phyloP scores from a whole-genome alignment of 1,139 yeast species.

The Candida tunisiensis region DNA sequence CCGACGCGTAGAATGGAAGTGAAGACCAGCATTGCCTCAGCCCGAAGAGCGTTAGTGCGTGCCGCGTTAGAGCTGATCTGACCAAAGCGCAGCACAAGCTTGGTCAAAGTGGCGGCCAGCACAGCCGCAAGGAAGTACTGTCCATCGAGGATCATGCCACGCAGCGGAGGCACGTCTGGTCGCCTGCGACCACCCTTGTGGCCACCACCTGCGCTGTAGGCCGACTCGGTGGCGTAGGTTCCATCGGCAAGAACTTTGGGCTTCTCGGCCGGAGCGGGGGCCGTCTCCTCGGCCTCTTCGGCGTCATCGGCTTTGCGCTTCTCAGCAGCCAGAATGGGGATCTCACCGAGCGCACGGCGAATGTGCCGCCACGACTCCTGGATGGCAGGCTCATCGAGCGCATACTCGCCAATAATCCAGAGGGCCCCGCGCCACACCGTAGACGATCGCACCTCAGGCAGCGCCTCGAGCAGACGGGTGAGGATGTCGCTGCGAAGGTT shows the following conservation, averaged over 20 bases:
- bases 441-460: slow-evolving; percentile 64
- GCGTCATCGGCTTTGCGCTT: slow-evolving; percentile 23
- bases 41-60: slow-evolving; percentile 68
- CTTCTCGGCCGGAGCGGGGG: slow-evolving; percentile 18
- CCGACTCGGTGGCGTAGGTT: slow-evolving; percentile 93
- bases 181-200: slow-evolving; percentile 13
- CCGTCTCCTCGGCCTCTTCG: slow-evolving; percentile 10
- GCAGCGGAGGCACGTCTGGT: slow-evolving; percentile 45
- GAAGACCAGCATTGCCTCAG: slow-evolving; percentile 87
- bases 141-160: slow-evolving; percentile 70
- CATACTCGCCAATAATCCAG: slow-evolving; percentile 94
- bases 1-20: slow-evolving; percentile 87
- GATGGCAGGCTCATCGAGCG: slow-evolving; percentile 53
- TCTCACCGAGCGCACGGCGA: slow-evolving; percentile 73
- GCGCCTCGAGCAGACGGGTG: slow-evolving; percentile 40
- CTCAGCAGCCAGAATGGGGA: slow-evolving; percentile 75
- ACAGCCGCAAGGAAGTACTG: slow-evolving; percentile 88
- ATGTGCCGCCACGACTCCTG: slow-evolving; percentile 80
- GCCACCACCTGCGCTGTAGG: slow-evolving; percentile 35
- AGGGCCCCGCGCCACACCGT: slow-evolving; percentile 86
- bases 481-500: slow-evolving; percentile 55
- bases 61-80: slow-evolving; percentile 26
- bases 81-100: slow-evolving; percentile 66
- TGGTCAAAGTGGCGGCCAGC: slow-evolving; percentile 74
- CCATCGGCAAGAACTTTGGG: slow-evolving; percentile 95